Conservation (phyloP, 1,284 basidiomycete genomes). For the Fomitopsis palustris region DNA sequence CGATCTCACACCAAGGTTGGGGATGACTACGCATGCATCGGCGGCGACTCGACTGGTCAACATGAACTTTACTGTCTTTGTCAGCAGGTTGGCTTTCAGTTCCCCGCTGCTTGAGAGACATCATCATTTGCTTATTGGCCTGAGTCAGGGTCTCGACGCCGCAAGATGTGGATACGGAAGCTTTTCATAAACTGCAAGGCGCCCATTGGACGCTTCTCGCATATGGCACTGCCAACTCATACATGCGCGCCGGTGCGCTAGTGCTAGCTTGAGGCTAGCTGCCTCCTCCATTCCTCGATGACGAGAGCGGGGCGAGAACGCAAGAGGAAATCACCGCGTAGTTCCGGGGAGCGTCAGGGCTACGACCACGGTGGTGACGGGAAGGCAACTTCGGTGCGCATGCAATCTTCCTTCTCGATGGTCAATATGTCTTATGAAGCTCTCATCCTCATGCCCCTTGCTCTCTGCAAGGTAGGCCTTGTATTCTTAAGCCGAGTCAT, state of each 20-base stretch:
- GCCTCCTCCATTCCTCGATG: not conserved
- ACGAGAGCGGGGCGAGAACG: not conserved
- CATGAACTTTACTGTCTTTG: not conserved
- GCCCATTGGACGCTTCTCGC: not conserved
- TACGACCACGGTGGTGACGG: not conserved
- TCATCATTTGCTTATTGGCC: not conserved
- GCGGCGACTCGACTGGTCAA: not conserved
- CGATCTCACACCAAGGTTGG: not conserved
- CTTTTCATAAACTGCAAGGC: constrained; percentile 1
- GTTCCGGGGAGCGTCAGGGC: not conserved
- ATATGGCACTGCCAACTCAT: not conserved
- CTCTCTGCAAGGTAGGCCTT: not conserved
- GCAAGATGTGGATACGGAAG: not conserved
- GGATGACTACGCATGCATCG: not conserved
- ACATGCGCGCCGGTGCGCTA: not conserved
- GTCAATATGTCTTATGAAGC: not conserved
- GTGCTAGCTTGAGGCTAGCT: not conserved
- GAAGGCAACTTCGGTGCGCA: not conserved
- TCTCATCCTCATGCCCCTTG: not conserved
- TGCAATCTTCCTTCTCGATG: not conserved
- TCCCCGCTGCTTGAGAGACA: not conserved
- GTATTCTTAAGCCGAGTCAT: not conserved
- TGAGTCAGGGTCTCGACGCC: not conserved
- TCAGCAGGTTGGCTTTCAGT: not conserved
- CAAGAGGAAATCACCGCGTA: not conserved